phyloP scores from a whole-genome alignment of 169 alveolate species.

The Cryptosporidium meleagridis region DNA sequence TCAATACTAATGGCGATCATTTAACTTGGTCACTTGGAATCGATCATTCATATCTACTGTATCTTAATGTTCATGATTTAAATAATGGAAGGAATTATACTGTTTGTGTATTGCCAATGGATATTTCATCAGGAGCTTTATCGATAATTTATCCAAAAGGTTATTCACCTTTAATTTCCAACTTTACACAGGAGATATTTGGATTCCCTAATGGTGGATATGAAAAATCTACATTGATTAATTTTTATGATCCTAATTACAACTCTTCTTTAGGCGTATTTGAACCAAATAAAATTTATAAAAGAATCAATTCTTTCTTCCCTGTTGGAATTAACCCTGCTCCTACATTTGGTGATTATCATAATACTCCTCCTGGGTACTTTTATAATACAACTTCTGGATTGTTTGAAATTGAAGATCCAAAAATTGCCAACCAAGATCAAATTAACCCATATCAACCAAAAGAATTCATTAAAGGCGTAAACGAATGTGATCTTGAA shows the following conservation, averaged over 20 bases:
- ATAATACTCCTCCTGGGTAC: conserved; percentile 6
- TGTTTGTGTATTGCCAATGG: conserved; percentile 17
- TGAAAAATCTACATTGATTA: neutral
- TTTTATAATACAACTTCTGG: conserved; percentile 6
- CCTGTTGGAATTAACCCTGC: conserved; percentile 27
- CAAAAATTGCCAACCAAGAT: neutral
- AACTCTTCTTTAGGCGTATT: neutral
- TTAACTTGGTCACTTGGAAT: conserved; percentile 20
- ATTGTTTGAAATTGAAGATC: neutral
- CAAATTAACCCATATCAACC: conserved; percentile 12
- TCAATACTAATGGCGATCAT: neutral
- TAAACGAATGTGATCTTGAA: neutral
- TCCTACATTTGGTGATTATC: neutral
- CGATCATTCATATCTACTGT: neutral
- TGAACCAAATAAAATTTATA: neutral
- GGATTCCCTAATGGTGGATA: conserved; percentile 37
- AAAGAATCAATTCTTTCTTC: neutral
- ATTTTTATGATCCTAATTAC: neutral
- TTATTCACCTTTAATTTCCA: neutral
- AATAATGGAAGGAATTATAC: neutral
- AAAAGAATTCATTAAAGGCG: neutral
- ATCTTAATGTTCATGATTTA: neutral
- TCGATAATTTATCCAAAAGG: conserved; percentile 2
- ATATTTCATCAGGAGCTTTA: conserved; percentile 9
- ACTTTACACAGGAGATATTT: neutral